phyloP scores from a whole-genome alignment of 2,329 filamentous ascomycete genomes.

The Chaetoscypha palmicola region DNA sequence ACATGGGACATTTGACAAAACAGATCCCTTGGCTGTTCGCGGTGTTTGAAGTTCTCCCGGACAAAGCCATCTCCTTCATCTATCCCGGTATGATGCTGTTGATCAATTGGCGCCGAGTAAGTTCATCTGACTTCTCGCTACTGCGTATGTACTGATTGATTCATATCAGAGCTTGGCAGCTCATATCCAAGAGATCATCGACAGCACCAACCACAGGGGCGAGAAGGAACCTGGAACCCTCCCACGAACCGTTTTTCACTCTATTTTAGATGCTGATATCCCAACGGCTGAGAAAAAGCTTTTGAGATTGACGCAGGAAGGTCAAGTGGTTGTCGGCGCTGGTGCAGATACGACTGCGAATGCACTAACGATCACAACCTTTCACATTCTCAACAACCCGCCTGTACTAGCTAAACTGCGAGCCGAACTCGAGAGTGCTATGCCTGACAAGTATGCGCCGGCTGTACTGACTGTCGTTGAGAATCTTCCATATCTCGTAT shows the following conservation, averaged over 20 bases:
- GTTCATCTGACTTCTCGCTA: not conserved
- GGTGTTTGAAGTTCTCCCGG: constrained; percentile 9
- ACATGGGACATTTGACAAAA: constrained; percentile 13
- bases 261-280: constrained; percentile 15
- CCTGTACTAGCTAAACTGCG: constrained; percentile 15
- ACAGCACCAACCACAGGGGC: not conserved
- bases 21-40: constrained; percentile 18
- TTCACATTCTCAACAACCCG: constrained; percentile 9
- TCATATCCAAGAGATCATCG: constrained; percentile 8
- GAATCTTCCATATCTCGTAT: constrained; percentile 19
- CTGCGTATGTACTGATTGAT: not conserved
- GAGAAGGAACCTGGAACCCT: constrained; percentile 4
- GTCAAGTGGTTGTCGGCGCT: constrained; percentile 11
- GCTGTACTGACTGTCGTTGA: constrained; percentile 20
- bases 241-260: constrained; percentile 15
- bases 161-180: constrained; percentile 3
- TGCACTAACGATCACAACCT: constrained; percentile 6
- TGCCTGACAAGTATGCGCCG: constrained; percentile 10
- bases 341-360: constrained; percentile 11
- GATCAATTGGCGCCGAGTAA: constrained; percentile 14
- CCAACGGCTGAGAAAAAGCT: constrained; percentile 15
- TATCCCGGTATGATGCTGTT: constrained; percentile 13
- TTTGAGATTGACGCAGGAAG: constrained; percentile 10
- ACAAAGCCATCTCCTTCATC: constrained; percentile 3
- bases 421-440: constrained; percentile 14